Evolutionary conservation across 2,329 filamentous ascomycete genomes (phyloP), one percentile per base, ranked within the genome.

Genomic region (Colletotrichum siamense): DNA sequence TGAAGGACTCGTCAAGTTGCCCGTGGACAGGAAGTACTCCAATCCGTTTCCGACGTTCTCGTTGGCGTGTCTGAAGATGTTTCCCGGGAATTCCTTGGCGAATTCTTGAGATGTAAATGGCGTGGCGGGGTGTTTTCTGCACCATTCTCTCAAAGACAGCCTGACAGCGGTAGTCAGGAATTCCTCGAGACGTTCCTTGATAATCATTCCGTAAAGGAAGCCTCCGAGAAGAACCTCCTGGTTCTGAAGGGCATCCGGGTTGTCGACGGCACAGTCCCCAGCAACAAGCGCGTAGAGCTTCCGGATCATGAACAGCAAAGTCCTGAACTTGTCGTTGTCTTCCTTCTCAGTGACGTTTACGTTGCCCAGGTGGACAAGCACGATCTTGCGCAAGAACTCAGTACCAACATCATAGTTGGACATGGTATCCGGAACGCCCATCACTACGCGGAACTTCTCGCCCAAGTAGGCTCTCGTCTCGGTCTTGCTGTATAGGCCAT

Each of bases 11-110:
- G 95, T 92, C 62, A 99, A 88, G 82, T 99, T 99, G 80, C 97
- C 97, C 0, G 97, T 99, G 0, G 96, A 98, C 77, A 99, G 87
- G 86, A 99, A 99, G 84, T 99, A 99, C 83, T 98, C 96, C 78
- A 99, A 88, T 3, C 93, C 92, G 80, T 94, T 93, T 76, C 96
- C 97, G 13, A 99, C 88, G 79, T 98, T 97, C 85, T 98, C 95
- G 82, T 96, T 98, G 18, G 95, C 94, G 78, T 93, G 94, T 72
- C 92, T 90, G 77, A 99, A 93, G 36, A 99, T 93, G 82, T 92
- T 95, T 36, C 90, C 87, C 2, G 95, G 89, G 81, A 98, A 98
- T 44, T 98, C 95, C 74, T 93, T 94, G 61, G 91, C 87, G 82
- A 99, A 99, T 12, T 94, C 91, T 5, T 92, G 89, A 18, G 95